Percentiles rank a stretch among this genome's conserved stretches.
Evolutionary conservation across 129 eudicot genomes (phyloP).

Genomic region (Flaveria ramosissima): DNA sequence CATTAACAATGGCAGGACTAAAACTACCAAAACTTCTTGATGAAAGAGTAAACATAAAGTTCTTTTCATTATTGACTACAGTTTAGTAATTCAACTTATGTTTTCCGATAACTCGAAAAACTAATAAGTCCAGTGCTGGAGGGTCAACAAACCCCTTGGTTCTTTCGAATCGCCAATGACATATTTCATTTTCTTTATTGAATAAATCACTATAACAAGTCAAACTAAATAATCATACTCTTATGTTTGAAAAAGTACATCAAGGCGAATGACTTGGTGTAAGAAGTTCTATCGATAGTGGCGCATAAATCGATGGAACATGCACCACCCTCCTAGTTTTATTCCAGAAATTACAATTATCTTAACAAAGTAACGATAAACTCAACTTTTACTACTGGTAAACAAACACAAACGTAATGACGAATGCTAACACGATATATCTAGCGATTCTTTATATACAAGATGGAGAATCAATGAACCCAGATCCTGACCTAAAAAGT

Average conservation of each 20-base stretch:
- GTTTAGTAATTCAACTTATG: background rate
- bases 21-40: background rate
- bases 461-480: background rate
- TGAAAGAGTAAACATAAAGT: background rate
- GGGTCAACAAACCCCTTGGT: background rate
- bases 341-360: background rate
- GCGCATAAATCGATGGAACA: too few species aligned
- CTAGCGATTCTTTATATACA: background rate
- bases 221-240: background rate
- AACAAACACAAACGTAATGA: background rate
- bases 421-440: background rate
- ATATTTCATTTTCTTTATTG: too few species aligned
- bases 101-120: too few species aligned
- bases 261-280: background rate
- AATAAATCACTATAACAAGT: background rate
- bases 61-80: too few species aligned
- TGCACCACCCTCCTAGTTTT: background rate
- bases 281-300: too few species aligned
- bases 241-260: background rate
- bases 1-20: background rate
- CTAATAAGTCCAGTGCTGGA: background rate
- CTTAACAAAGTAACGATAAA: background rate
- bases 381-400: background rate
- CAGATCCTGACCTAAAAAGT: too few species aligned
- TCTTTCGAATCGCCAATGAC: background rate